Evolutionary conservation across 2,329 filamentous ascomycete species (phyloP).

Genomic region (Coniochaeta sp.): DNA sequence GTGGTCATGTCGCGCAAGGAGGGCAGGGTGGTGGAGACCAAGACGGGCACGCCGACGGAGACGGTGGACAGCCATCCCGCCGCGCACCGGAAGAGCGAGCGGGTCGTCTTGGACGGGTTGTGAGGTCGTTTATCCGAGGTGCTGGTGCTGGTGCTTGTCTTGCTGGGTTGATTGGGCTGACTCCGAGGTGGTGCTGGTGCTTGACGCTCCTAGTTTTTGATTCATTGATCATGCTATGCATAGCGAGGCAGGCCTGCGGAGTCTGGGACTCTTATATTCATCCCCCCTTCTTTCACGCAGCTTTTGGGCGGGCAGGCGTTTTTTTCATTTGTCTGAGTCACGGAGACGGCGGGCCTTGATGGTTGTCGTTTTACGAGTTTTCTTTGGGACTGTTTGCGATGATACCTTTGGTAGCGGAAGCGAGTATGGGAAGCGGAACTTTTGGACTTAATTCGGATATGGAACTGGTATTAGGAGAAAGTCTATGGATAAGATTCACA

Average conservation of each 20-base stretch:
- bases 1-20: conserved; percentile 12
- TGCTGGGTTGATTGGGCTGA: background rate
- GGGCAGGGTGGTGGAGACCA: conserved; percentile 29
- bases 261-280: background rate
- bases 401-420: conserved; percentile 8
- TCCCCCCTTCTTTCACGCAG: background rate
- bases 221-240: background rate
- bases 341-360: conserved; percentile 8
- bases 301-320: background rate
- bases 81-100: conserved; percentile 44
- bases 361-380: conserved; percentile 4
- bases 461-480: background rate
- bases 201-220: background rate
- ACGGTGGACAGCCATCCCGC: conserved; percentile 24
- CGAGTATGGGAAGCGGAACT: background rate
- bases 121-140: conserved; percentile 12
- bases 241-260: background rate
- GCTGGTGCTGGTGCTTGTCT: background rate
- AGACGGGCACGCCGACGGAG: conserved; percentile 37
- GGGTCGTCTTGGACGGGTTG: conserved; percentile 41
- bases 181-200: background rate
- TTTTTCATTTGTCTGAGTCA: conserved; percentile 1
- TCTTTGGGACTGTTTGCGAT: background rate
- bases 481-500: background rate
- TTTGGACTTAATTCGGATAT: background rate